Evolutionary conservation across 1,284 basidiomycete species (phyloP).

Genomic region (Singerocomus inundabilis): DNA sequence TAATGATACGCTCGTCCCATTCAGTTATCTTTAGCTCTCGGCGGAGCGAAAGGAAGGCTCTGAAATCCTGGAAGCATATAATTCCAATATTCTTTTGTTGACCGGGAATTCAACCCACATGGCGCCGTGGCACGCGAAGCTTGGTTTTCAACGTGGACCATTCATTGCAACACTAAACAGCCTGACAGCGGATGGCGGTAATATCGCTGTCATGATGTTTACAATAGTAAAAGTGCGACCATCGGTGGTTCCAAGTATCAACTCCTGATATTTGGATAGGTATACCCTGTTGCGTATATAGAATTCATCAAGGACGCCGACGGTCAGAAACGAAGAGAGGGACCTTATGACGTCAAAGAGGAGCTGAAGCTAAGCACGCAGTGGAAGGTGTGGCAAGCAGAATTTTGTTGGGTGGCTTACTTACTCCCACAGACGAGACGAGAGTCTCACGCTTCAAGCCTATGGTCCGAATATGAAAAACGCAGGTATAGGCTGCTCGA

Average conservation of each 20-base stretch:
- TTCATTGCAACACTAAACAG: conserved; percentile 79
- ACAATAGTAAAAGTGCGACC: conserved; percentile 64
- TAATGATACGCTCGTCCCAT: not conserved
- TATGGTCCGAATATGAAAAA: conserved; percentile 55
- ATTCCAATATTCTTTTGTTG: conserved; percentile 65
- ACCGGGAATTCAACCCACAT: conserved; percentile 85
- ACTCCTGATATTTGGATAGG: conserved; percentile 38
- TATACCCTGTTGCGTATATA: conserved; percentile 61
- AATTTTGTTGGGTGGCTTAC: not conserved
- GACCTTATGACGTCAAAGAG: conserved; percentile 69
- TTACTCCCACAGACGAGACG: conserved; percentile 45
- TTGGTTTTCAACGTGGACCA: conserved; percentile 69
- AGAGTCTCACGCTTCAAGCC: conserved; percentile 51
- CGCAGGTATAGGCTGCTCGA: conserved; percentile 46
- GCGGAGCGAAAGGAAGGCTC: conserved; percentile 71
- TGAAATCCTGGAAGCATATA: conserved; percentile 83
- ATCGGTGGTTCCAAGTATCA: conserved; percentile 10
- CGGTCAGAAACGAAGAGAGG: conserved; percentile 52
- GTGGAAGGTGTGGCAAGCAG: conserved; percentile 61
- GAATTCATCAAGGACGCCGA: conserved; percentile 55
- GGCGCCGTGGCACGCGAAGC: conserved; percentile 82
- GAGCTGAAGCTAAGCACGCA: conserved; percentile 58
- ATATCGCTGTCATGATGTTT: conserved; percentile 75
- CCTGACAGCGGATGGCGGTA: conserved; percentile 80
- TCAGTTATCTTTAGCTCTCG: conserved; percentile 51